Evolutionary conservation across 2,329 filamentous ascomycete species (phyloP), one percentile per base, ranked within the genome.

Genomic region (Samsoniella hepiali): DNA sequence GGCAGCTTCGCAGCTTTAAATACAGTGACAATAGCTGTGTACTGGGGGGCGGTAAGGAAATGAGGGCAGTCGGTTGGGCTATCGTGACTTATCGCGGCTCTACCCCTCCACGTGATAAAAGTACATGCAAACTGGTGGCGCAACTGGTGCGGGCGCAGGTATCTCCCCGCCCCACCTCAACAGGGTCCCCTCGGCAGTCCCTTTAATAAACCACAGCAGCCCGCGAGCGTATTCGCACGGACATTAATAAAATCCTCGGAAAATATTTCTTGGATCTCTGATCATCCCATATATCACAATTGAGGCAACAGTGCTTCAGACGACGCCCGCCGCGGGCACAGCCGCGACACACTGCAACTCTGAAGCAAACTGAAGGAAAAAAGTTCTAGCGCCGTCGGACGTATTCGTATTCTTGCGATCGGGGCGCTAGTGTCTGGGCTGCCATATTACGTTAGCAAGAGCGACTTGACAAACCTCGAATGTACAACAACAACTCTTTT

Each of bases 41-140:
- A 62, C 15, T 55, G 50, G 40, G 58, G 58, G 58, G 58, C 58
- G 58, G 58, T 55, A 54, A 62, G 45, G 49, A 62, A 55, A 54
- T 45, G 49, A 54, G 47, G 56, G 44, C 38, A 36, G 56, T 49
- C 32, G 9, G n/a, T 58, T 58, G 44, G 44, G 49, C 31, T 44
- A 60, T 60, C 58, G 34, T 27, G 36, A 53, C 36, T 36, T 62
- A 55, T 62, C 58, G 40, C 38, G 50, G 31, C 27, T 54, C 10
- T 17, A 9, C 40, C 38, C 29, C 58, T 62, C 38, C 58, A 62
- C 58, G 58, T 62, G 58, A 62, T 62, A 9, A 55, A 62, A 47
- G n/a, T 62, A 62, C 58, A 54, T 55, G 50, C 5, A 31, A 31
- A 34, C 47, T 38, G 40, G 58, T 54, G 50, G 40, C 6, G 5